Evolutionary conservation across 2,329 filamentous ascomycete species (phyloP), one percentile per base, ranked within the genome.

Genomic region (Anthostomella pinea): DNA sequence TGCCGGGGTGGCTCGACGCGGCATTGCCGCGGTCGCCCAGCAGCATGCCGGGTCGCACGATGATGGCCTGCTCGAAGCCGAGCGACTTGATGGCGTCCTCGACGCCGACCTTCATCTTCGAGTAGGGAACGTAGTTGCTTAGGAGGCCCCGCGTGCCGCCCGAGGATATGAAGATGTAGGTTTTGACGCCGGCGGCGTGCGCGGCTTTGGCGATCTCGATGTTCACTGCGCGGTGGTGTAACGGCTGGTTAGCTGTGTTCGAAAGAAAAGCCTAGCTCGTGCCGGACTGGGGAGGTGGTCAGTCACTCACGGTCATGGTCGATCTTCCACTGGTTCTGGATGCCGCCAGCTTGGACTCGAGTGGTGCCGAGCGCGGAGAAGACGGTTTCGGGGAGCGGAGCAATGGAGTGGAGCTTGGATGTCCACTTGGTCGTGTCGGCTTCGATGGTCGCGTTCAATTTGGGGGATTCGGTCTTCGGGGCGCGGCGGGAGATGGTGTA

Each of bases 351-450:
- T 9, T 73, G 72, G 0, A 70, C 83, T 31, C 81, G 78, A 0
- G 90, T 96, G 3, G 88, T 95, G 39, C 83, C 91, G 1, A 96
- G 74, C 2, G 79, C 79, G 2, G 85, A 89, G 66, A 91, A 80
- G 66, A 93, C 82, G 47, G 85, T 68, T 1, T 69, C 59, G 0
- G 85, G 81, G 0, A 69, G 45, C 1, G 81, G 76, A 0, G 66
- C 56, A 29, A 85, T 64, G 21, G 68, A 63, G 6, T 70, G 57
- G 31, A 93, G 73, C 49, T 74, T 66, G 8, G 69, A 49, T 2
- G 78, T 65, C 90, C 89, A 96, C 56, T 75, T 72, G 6, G 75
- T 61, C 1, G 79, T 80, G 60, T 94, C 85, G 49, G 74, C 48
- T 17, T 85, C 80, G 53, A 84, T 64, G 48, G 85, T 67, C n/a